These are phyloP conservation scores for Penicillium decumbens DNA, from an alignment of 2,329 filamentous ascomycete genomes.

Conservation along the genomic window DNA sequence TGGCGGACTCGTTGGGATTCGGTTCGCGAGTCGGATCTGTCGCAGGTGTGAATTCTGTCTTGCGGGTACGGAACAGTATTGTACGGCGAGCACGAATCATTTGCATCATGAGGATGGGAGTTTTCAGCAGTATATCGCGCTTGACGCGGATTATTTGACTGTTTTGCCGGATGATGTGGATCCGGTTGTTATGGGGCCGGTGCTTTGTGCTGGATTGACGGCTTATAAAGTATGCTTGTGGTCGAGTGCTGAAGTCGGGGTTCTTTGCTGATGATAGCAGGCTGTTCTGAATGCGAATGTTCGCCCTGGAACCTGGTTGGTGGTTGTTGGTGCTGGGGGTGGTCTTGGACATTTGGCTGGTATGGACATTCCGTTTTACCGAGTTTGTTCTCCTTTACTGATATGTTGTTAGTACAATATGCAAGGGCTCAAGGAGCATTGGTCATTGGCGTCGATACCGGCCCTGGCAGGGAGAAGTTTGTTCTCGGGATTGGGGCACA, in stretches of 20 bases:
- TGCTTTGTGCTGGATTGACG: conserved; percentile 45
- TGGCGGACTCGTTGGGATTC: conserved; percentile 42
- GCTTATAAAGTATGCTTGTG: conserved; percentile 38
- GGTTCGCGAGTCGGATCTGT: conserved; percentile 43
- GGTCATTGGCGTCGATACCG: conserved; percentile 43
- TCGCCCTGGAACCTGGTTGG: conserved; percentile 40
- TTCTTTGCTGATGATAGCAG: conserved; percentile 18
- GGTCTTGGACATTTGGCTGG: conserved; percentile 46
- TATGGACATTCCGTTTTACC: conserved; percentile 13
- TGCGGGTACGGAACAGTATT: conserved; percentile 41
- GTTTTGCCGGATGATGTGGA: conserved; percentile 43
- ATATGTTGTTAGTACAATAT: conserved; percentile 39
- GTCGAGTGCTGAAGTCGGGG: not conserved
- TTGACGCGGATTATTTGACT: conserved; percentile 45
- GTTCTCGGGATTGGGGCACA: conserved; percentile 39
- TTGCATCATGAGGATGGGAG: conserved; percentile 46
- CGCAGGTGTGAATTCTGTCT: conserved; percentile 44
- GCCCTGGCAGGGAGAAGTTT: conserved; percentile 37
- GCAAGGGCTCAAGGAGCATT: conserved; percentile 40
- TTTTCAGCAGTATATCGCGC: conserved; percentile 44
- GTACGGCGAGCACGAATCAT: conserved; percentile 42
- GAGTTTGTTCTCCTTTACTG: not conserved
- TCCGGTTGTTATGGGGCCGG: conserved; percentile 40
- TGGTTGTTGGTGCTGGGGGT: conserved; percentile 46
- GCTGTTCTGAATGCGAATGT: conserved; percentile 42